Base-by-base conservation (phyloP, 441 rosid species). In the Croton laevigatus region DNA sequence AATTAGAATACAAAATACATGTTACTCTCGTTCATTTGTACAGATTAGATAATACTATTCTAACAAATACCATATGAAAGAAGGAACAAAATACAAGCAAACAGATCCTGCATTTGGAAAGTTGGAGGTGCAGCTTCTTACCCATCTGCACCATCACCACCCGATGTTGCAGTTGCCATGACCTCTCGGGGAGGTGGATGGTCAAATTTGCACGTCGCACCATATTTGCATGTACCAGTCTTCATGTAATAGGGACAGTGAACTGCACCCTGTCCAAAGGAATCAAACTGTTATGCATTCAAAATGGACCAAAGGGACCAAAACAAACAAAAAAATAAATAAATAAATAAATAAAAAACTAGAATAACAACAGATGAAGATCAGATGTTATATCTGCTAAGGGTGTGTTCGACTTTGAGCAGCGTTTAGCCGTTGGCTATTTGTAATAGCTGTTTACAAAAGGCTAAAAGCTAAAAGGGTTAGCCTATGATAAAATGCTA, bases 101-200 rank as follows among this genome's bases (percentile, higher is more conserved):
- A 27, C 1, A 27, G 32, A 27, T 34, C 49, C 73, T 34, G 58
- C 6, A 32, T 65, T 34, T 66, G 49, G 61, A 12, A 38, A 66
- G 19, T 61, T 60, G 42, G 69, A 65, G 32, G 57, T 68, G 65
- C 62, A 0, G 75, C 70, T 9, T 69, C 75, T 51, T 76, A 60
- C 0, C 49, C 77, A 48, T 59, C 85, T 66, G 23, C 84, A 55
- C 68, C 80, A 71, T 62, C 69, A 59, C 77, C 84, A 70, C 80
- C 84, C 42, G 82, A 65, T 63, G 83, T 62, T 69, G 80, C 79
- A 70, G 75, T 79, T 46, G 86, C 88, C 86, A 90, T 83, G 45
- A 88, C 97, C 82, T 94, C 98, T 70, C 85, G 96, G 4, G 98
- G 98, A 52, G 97, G 89, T 27, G 98, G 98, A 79, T 94, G 98